Evolutionary conservation across 2,329 filamentous ascomycete genomes (phyloP), one percentile per base, ranked within the genome.

Genomic region (Fonsecaea erecta): DNA sequence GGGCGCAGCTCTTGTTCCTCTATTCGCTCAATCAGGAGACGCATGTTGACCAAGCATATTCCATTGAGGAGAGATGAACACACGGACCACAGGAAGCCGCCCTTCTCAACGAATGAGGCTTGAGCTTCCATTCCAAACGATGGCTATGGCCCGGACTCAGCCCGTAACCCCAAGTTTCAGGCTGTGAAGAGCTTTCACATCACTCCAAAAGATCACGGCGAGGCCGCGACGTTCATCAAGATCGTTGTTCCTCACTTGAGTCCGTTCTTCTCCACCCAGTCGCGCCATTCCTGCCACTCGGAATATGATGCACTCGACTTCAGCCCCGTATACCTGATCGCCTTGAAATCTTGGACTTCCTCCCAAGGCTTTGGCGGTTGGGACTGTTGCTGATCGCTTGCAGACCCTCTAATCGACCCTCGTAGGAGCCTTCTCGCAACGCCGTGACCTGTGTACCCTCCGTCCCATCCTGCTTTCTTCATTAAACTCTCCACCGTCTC

Each of bases 401-500:
- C 40, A 37, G 12, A 26, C 21, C 57, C 57, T 51, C 66, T 60
- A 21, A 60, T 84, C 60, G 81, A 73, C 74, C 74, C 76, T 55
- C 78, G 72, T 1, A 79, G 70, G 12, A 81, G 70, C 57, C 77
- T 73, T 62, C 77, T 75, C 9, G 77, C 73, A 46, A 76, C 69
- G 52, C 75, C 74, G 46, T 67, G 63, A 16, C 68, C 57, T 28
- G 28, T 12, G 48, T 73, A 80, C 52, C 79, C 77, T 0, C 92
- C 93, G 64, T 84, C 85, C 93, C 93, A 99, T 1, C 95, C 95
- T 0, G 93, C 93, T 83, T 99, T 99, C 65, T 92, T 85, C 89
- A 97, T 95, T 74, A 98, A 80, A 77, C 91, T 96, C 60, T 93
- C 84, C 2, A 99, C 78, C 0, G 94, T 91, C 83, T 98, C 92